phyloP scores from a whole-genome alignment of 495 filamentous ascomycete genomes.

The Platismatia glauca region DNA sequence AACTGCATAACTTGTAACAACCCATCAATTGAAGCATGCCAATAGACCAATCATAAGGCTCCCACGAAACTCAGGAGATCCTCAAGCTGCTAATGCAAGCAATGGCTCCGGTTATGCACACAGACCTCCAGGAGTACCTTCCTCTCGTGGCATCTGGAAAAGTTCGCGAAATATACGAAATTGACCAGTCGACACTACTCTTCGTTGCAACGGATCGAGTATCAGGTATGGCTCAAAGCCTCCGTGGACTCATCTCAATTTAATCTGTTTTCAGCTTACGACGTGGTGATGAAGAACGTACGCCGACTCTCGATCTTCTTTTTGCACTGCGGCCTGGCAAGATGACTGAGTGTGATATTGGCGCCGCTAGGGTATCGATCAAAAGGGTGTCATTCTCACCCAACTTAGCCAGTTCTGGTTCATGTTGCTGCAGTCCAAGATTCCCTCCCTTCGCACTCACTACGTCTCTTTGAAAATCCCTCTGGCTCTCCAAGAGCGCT shows the following conservation, averaged over 20 bases:
- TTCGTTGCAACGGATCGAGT: slow-evolving; percentile 90
- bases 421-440: slow-evolving; percentile 50
- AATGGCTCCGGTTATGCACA: slow-evolving; percentile 43
- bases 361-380: slow-evolving; percentile 32
- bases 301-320: slow-evolving; percentile 10
- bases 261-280: slow-evolving; percentile 50
- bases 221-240: slow-evolving; percentile 36
- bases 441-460: slow-evolving; percentile 67
- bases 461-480: slow-evolving; percentile 65
- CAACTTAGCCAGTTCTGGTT: slow-evolving; percentile 84
- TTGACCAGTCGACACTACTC: slow-evolving; percentile 67
- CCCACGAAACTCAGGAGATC: neutral
- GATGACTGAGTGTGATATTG: slow-evolving; percentile 8
- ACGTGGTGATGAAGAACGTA: slow-evolving; percentile 84
- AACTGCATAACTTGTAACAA: neutral
- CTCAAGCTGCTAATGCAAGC: neutral
- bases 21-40: neutral
- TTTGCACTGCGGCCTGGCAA: slow-evolving; percentile 1
- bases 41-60: neutral
- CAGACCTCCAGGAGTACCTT: slow-evolving; percentile 46
- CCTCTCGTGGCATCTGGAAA: slow-evolving; percentile 59
- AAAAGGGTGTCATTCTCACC: slow-evolving; percentile 79
- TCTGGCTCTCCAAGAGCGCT: slow-evolving; percentile 37
- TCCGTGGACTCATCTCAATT: neutral
- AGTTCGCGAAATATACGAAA: slow-evolving; percentile 72